Evolutionary conservation across 331 rosid species (phyloP).

Genomic region (Cydonia oblonga): DNA sequence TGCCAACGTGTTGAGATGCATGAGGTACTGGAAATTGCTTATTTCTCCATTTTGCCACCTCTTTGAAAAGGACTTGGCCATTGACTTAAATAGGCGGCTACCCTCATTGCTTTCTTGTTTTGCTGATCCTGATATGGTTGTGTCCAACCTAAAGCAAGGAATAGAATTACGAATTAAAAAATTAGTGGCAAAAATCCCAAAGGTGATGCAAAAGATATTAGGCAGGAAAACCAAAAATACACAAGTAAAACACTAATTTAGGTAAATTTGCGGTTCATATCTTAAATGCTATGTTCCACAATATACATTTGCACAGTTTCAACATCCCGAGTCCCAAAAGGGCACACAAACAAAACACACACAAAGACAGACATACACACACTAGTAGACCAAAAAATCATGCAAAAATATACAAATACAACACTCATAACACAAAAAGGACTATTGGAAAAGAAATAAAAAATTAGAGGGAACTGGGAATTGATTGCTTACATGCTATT

Average conservation of each 20-base stretch:
- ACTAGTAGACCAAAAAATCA: not conserved
- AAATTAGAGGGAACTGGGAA: slow-evolving; percentile 9
- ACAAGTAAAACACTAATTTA: not conserved
- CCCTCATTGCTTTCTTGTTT: slow-evolving; percentile 95
- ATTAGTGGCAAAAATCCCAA: not conserved
- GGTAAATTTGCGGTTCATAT: not conserved
- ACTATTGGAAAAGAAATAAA: slow-evolving; percentile 10
- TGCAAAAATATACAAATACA: not conserved
- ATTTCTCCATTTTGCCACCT: slow-evolving; percentile 99
- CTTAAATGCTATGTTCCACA: not conserved
- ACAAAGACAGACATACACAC: not conserved
- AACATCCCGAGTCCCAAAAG: not conserved
- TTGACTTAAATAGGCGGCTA: slow-evolving; percentile 80
- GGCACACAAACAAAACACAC: not conserved
- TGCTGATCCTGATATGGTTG: slow-evolving; percentile 91
- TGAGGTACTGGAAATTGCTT: slow-evolving; percentile 97
- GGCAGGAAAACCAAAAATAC: slow-evolving; percentile 5
- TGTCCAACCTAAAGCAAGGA: slow-evolving; percentile 83
- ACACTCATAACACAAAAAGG: not conserved
- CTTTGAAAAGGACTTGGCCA: slow-evolving; percentile 93
- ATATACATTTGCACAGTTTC: not conserved
- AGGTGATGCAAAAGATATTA: slow-evolving; percentile 2
- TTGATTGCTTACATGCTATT: slow-evolving; percentile 72
- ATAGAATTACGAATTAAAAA: slow-evolving; percentile 8
- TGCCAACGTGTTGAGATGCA: slow-evolving; percentile 98